Evolutionary conservation across 2,329 filamentous ascomycete species (phyloP).

Genomic region (Tolypocladium cylindrosporum): DNA sequence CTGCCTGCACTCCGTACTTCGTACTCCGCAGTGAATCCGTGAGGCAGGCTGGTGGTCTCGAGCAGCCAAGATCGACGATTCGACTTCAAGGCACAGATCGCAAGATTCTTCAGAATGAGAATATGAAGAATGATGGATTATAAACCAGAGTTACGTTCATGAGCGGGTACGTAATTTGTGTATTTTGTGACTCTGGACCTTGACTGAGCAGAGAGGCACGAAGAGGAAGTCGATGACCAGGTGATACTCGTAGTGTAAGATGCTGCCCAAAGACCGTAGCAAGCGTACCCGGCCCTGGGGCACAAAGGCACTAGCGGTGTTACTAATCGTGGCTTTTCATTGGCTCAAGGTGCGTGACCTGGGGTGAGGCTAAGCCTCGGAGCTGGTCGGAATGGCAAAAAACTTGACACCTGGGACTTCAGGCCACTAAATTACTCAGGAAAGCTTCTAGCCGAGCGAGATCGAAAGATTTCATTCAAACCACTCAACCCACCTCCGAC

Average conservation of each 20-base stretch:
- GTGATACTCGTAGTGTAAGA: background rate
- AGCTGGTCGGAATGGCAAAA: constrained; percentile 30
- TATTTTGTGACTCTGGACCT: background rate
- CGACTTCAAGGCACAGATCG: background rate
- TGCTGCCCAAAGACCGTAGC: background rate
- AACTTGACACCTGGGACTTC: constrained; percentile 23
- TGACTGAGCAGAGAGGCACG: background rate
- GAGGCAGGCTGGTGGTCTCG: background rate
- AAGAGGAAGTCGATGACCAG: background rate
- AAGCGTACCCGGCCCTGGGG: background rate
- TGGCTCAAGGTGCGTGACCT: constrained; percentile 13
- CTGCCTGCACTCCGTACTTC: background rate
- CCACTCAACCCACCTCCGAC: constrained; percentile 42
- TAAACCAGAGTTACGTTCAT: background rate
- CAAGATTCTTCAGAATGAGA: background rate
- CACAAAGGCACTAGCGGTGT: constrained; percentile 5
- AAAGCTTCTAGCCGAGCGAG: constrained; percentile 36
- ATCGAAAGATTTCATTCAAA: constrained; percentile 43
- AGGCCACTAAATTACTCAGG: constrained; percentile 32
- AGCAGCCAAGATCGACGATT: background rate
- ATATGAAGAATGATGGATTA: background rate
- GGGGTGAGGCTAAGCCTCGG: constrained; percentile 21
- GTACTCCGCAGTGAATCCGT: background rate
- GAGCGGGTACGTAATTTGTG: background rate
- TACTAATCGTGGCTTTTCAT: constrained; percentile 24